A percentile compares a stretch with the other conserved stretches of the same genome.
Conservation (phyloP, 192 early-diverging fungal genomes). For the Coemansia sp. region DNA sequence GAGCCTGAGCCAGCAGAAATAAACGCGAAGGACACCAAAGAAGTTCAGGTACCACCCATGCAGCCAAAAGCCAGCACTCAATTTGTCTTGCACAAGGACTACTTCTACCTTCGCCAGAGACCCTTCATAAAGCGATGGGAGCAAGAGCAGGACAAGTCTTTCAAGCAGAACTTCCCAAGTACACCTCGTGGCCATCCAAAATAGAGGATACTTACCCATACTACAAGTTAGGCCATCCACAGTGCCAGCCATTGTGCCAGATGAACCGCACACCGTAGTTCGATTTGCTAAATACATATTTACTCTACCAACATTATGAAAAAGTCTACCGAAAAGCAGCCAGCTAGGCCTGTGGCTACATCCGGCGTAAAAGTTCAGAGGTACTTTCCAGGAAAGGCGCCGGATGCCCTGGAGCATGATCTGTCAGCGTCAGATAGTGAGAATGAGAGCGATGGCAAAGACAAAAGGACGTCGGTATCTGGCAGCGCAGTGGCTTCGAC, state of each 20-base stretch:
- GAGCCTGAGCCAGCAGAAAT: background rate
- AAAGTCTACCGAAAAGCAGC: constrained; percentile 9
- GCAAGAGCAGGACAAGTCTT: constrained; percentile 19
- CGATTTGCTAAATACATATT: background rate
- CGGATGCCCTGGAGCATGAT: constrained; percentile 12
- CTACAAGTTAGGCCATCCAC: background rate
- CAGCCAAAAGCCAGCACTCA: background rate
- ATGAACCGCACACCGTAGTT: background rate
- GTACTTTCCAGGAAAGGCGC: constrained; percentile 55
- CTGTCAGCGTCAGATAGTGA: constrained; percentile 46
- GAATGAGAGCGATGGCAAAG: constrained; percentile 21
- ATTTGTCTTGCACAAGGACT: constrained; percentile 28
- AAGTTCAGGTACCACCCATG: background rate
- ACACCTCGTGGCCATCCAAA: constrained; percentile 10
- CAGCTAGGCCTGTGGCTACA: constrained; percentile 23
- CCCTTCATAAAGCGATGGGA: constrained; percentile 36
- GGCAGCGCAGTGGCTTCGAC: background rate
- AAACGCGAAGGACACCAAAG: background rate
- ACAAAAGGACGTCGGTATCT: background rate
- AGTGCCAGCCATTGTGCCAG: background rate
- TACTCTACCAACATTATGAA: background rate
- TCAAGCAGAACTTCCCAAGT: constrained; percentile 22
- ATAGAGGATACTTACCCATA: background rate
- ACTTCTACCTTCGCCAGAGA: constrained; percentile 32
- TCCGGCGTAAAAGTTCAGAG: constrained; percentile 41